Conservation (phyloP, 2,329 filamentous ascomycete species). For the Phialophora verrucosa region DNA sequence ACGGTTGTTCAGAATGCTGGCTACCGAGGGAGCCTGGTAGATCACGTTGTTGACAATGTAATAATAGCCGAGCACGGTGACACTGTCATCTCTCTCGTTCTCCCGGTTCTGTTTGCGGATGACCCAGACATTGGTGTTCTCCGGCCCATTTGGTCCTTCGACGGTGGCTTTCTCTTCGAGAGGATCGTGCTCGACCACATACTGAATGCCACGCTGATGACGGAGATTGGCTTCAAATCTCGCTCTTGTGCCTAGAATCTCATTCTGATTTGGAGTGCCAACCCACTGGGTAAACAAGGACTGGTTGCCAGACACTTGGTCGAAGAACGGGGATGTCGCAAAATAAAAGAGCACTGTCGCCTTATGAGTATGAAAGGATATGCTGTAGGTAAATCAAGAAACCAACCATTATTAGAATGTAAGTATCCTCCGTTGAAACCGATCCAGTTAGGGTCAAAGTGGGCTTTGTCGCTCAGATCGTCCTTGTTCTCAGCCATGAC, state of each 20-base stretch:
- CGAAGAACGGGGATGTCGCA: constrained; percentile 67
- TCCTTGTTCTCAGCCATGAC: constrained; percentile 33
- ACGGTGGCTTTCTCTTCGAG: constrained; percentile 53
- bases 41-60: constrained; percentile 66
- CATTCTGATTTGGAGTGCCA: constrained; percentile 55
- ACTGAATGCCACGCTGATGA: constrained; percentile 64
- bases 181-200: constrained; percentile 64
- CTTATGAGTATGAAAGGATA: constrained; percentile 13
- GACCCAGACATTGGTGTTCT: constrained; percentile 62
- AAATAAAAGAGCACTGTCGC: constrained; percentile 65
- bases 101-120: constrained; percentile 64
- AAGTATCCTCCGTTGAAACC: constrained; percentile 36
- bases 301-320: constrained; percentile 65
- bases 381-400: background rate
- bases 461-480: constrained; percentile 36
- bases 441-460: constrained; percentile 38
- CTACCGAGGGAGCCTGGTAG: constrained; percentile 66
- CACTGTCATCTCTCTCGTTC: constrained; percentile 52
- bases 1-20: constrained; percentile 62
- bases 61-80: constrained; percentile 62
- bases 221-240: constrained; percentile 62
- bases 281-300: constrained; percentile 58
- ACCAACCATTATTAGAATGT: constrained; percentile 40
- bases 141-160: constrained; percentile 47
- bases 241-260: constrained; percentile 60